phyloP scores from a whole-genome alignment of 1,139 yeast species.

The Saccharomyces hybrid region DNA sequence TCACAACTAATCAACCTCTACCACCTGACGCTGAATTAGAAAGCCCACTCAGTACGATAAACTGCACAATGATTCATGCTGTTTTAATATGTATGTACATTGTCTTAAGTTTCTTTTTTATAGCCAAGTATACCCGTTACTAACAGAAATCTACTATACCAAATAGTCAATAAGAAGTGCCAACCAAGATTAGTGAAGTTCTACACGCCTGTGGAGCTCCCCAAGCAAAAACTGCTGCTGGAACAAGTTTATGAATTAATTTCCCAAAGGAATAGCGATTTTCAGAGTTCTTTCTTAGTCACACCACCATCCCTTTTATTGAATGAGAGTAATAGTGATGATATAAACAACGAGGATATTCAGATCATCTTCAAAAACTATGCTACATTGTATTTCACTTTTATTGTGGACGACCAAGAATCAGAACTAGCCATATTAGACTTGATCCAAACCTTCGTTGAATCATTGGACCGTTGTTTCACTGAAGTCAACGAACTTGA shows the following conservation, averaged over 20 bases:
- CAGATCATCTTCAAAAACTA: slow-evolving; percentile 89
- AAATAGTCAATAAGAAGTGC: slow-evolving; percentile 77
- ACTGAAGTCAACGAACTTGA: slow-evolving; percentile 92
- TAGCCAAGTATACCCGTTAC: slow-evolving; percentile 1
- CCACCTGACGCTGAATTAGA: no score
- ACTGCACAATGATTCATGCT: slow-evolving; percentile 65
- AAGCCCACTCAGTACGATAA: not conserved
- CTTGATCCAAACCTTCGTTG: slow-evolving; percentile 93
- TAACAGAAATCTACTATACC: slow-evolving; percentile 3
- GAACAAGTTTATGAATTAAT: slow-evolving; percentile 31
- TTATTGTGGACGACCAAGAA: slow-evolving; percentile 92
- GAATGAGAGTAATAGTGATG: slow-evolving; percentile 63
- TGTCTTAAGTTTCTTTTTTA: not conserved
- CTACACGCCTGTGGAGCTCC: slow-evolving; percentile 66
- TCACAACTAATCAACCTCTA: not conserved
- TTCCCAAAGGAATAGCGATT: slow-evolving; percentile 27
- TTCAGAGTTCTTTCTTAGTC: slow-evolving; percentile 28
- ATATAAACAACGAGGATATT: slow-evolving; percentile 64
- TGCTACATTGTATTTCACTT: slow-evolving; percentile 90
- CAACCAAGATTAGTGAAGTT: slow-evolving; percentile 85
- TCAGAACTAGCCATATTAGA: slow-evolving; percentile 90
- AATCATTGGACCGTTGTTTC: slow-evolving; percentile 85
- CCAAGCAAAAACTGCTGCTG: slow-evolving; percentile 27
- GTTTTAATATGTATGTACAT: slow-evolving; percentile 67
- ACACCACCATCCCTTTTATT: slow-evolving; percentile 42